Evolutionary conservation across 164 flowering plant species (phyloP).

Genomic region (Aristolochia californica): DNA sequence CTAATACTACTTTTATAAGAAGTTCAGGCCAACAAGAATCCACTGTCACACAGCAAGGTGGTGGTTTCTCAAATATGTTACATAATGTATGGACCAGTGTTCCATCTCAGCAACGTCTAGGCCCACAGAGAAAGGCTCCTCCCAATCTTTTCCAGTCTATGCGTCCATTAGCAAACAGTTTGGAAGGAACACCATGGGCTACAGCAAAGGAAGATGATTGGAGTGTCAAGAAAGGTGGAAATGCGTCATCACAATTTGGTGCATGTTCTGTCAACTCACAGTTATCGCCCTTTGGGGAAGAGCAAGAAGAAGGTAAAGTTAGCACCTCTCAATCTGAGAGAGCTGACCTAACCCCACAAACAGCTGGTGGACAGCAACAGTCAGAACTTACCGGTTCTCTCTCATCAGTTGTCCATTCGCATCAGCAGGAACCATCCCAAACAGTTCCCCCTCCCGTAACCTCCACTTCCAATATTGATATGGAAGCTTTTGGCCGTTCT

Average conservation of each 20-base stretch:
- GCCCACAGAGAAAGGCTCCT: slow-evolving; percentile 21
- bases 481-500: slow-evolving; percentile 56
- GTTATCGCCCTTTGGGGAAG: slow-evolving; percentile 22
- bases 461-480: slow-evolving; percentile 20
- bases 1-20: slow-evolving; percentile 17
- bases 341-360: slow-evolving; percentile 8
- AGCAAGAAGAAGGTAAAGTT: slow-evolving; percentile 20
- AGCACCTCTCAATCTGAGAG: slow-evolving; percentile 20
- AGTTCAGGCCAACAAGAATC: slow-evolving; percentile 23
- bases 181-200: slow-evolving; percentile 19
- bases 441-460: slow-evolving; percentile 2
- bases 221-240: slow-evolving; percentile 22
- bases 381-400: slow-evolving; percentile 4
- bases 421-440: slow-evolving; percentile 15
- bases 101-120: slow-evolving; percentile 28
- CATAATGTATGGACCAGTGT: slow-evolving; percentile 38
- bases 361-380: slow-evolving; percentile 8
- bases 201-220: slow-evolving; percentile 27
- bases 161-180: slow-evolving; percentile 16
- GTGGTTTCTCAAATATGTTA: slow-evolving; percentile 24
- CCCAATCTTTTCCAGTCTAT: slow-evolving; percentile 23
- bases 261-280: slow-evolving; percentile 19
- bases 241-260: slow-evolving; percentile 21
- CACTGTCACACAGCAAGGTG: slow-evolving; percentile 28
- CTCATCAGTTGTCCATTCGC: slow-evolving; percentile 5